Evolutionary conservation across 140 eudicot species (phyloP), one percentile per base, ranked within the genome.

Genomic region (Flaveria floridana): DNA sequence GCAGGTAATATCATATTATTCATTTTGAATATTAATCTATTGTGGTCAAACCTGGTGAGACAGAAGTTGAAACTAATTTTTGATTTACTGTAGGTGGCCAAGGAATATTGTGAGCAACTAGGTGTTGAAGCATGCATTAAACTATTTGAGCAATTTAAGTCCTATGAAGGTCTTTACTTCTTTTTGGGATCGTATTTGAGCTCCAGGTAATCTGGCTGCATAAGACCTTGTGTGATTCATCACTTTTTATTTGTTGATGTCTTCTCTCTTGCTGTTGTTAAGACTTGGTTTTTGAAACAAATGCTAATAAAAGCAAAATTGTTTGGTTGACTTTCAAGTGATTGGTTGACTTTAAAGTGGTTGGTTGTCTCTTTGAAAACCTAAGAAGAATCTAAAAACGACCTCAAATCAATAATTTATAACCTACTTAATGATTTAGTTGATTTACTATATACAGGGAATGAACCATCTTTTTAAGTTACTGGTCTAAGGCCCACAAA

Each of bases 171-270:
- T 26, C 77, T 94, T 48, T 94, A 94, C 81, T 94, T 94, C 87
- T 94, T 94, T 81, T 72, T 94, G 72, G 99, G 99, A 41, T 90
- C 99, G 57, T 94, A 80, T 79, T 81, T 94, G 86, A 94, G 99
- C 85, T 94, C 99, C 76, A 94, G 99, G 99, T 94, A 79, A 82
- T 25, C 59, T 75, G 4, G 48, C 18, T 42, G 46, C 3, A 52
- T 53, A 9, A 34, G 44, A 52, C 25, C n/a, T 30, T 39, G 1
- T n/a, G 14, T 3, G 25, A 72, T n/a, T 1, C 37, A 7, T 42
- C 2, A 30, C 47, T 53, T 51, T 7, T 14, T 14, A 21, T 41
- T 61, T 21, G 42, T 26, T 23, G 18, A 15, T 19, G 34, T 13
- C 42, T 55, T 42, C 0, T 72, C 47, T 9, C 48, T 6, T 68